phyloP scores from a whole-genome alignment of 306 rosid genomes.

The Sindora glabra region DNA sequence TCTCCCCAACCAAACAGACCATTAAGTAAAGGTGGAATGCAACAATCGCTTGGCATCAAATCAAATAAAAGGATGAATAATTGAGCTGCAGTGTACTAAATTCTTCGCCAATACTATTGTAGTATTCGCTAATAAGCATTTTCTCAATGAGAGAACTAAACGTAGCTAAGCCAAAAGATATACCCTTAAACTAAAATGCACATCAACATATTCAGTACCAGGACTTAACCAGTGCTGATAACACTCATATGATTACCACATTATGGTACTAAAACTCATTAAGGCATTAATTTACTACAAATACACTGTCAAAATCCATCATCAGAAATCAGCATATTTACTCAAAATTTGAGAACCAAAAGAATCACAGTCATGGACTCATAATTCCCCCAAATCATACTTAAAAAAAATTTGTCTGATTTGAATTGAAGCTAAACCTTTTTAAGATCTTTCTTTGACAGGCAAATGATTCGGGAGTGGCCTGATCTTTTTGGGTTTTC shows the following conservation, averaged over 20 bases:
- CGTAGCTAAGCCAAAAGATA: not conserved
- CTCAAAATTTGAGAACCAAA: not conserved
- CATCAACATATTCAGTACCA: not conserved
- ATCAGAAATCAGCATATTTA: not conserved
- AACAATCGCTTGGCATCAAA: not conserved
- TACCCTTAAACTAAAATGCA: not conserved
- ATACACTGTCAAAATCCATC: not conserved
- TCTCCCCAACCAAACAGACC: too few species aligned
- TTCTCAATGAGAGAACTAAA: not conserved
- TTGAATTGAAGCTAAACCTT: slow-evolving; percentile 29
- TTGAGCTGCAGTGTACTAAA: not conserved
- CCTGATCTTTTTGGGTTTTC: slow-evolving; percentile 9
- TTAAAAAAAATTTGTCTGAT: not conserved
- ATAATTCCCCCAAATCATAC: not conserved
- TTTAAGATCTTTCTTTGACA: slow-evolving; percentile 16
- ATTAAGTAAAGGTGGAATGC: not conserved
- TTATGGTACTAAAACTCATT: not conserved
- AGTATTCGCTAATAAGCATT: not conserved
- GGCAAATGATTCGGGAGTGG: slow-evolving; percentile 26
- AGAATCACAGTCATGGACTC: not conserved
- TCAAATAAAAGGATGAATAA: not conserved
- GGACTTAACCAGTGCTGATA: too few species aligned
- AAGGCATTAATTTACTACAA: not conserved
- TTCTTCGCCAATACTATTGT: not conserved
- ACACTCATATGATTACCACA: too few species aligned